Conservation (phyloP, 805 yeast species). For the Lachancea cidri region DNA sequence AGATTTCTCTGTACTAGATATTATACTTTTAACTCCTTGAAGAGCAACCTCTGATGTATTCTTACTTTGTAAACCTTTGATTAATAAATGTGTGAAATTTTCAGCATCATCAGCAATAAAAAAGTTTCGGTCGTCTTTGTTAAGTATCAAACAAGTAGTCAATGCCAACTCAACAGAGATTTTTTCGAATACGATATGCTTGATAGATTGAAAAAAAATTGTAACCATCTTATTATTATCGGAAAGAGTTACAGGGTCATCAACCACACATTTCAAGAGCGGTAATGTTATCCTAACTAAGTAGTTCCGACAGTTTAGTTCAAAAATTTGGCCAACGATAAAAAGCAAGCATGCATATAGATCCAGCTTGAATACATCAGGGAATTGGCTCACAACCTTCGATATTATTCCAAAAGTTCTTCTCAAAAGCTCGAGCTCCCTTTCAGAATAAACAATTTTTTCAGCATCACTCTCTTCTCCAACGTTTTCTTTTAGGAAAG, state of each 20-base stretch:
- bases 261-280: constrained; percentile 42
- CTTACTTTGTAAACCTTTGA: constrained; percentile 33
- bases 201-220: constrained; percentile 37
- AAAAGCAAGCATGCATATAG: constrained; percentile 64
- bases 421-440: constrained; percentile 41
- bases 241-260: constrained; percentile 26
- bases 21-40: constrained; percentile 59
- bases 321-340: constrained; percentile 53
- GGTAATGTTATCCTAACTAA: constrained; percentile 50
- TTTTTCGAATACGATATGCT: constrained; percentile 15
- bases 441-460: constrained; percentile 10
- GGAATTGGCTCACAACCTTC: constrained; percentile 60
- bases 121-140: constrained; percentile 32
- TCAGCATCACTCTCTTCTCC: constrained; percentile 2
- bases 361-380: constrained; percentile 64
- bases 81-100: constrained; percentile 31
- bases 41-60: constrained; percentile 40
- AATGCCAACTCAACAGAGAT: constrained; percentile 34
- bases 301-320: constrained; percentile 36
- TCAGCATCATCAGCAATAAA: constrained; percentile 37
- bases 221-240: constrained; percentile 27
- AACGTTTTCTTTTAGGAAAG: constrained; percentile 49
- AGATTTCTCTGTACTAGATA: constrained; percentile 18
- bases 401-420: constrained; percentile 48
- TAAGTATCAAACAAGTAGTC: constrained; percentile 40